Conservation (phyloP, 179 eudicot species). For the Pouteria campechiana region DNA sequence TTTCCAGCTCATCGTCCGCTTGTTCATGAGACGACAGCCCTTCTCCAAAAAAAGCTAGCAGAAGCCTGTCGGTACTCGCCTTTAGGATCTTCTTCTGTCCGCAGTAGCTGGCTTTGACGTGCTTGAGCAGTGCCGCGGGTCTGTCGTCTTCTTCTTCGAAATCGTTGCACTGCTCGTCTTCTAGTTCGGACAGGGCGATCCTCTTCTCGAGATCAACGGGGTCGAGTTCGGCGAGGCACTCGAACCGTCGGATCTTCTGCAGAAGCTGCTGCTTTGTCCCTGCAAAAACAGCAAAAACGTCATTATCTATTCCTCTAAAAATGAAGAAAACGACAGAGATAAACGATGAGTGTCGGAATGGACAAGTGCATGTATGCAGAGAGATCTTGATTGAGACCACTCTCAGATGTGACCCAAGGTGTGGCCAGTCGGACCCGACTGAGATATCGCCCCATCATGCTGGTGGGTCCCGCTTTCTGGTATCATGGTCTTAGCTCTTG, state of each 20-base stretch:
- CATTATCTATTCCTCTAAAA: background rate
- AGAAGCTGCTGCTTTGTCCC: conserved; percentile 48
- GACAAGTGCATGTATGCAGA: too few species aligned
- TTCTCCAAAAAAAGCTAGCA: conserved; percentile 42
- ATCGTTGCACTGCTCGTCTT: conserved; percentile 12
- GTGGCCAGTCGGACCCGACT: too few species aligned
- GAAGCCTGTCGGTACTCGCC: conserved; percentile 22
- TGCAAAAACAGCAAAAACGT: conserved; percentile 9
- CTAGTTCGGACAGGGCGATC: conserved; percentile 16
- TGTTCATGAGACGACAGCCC: conserved; percentile 11
- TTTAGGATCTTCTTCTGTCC: conserved; percentile 5
- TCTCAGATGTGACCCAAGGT: too few species aligned
- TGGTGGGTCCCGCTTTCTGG: too few species aligned
- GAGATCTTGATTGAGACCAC: too few species aligned
- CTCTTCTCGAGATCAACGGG: conserved; percentile 48
- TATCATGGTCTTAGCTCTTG: too few species aligned
- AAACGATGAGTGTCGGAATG: background rate
- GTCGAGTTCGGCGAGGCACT: conserved; percentile 34
- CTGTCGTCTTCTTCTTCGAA: conserved; percentile 11
- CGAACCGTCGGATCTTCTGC: conserved; percentile 41
- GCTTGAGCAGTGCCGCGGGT: conserved; percentile 15
- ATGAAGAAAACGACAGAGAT: background rate
- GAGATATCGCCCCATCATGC: too few species aligned
- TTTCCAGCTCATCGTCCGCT: background rate
- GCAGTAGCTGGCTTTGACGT: conserved; percentile 12